A percentile compares a stretch with the other conserved stretches of the same genome.
Conservation (phyloP, 1,284 basidiomycete species). For the Irpex lacteus region DNA sequence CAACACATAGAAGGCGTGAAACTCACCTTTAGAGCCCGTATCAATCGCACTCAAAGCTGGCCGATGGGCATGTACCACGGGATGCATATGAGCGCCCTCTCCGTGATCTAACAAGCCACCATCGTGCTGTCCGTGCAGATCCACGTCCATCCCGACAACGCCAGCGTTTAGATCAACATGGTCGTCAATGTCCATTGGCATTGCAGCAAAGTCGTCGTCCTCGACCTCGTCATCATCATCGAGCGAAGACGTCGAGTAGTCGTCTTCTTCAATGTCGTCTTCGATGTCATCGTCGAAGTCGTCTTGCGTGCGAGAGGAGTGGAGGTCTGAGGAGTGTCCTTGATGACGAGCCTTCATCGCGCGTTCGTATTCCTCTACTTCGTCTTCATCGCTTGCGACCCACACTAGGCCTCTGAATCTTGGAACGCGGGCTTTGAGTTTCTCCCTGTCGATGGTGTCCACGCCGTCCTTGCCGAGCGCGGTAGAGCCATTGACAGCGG, state of each 20-base stretch:
- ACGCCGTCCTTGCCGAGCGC: background rate
- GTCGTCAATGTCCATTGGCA: constrained; percentile 28
- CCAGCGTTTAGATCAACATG: constrained; percentile 23
- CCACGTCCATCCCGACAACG: constrained; percentile 18
- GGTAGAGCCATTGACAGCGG: constrained; percentile 7
- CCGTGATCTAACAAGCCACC: constrained; percentile 11
- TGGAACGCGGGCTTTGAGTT: constrained; percentile 24
- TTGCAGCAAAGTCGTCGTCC: constrained; percentile 28
- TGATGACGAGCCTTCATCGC: constrained; percentile 9
- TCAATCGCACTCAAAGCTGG: constrained; percentile 14
- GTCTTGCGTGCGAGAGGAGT: constrained; percentile 13
- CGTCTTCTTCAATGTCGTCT: constrained; percentile 36
- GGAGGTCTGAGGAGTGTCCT: too few species aligned
- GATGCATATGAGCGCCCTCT: constrained; percentile 47
- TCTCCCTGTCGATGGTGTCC: background rate
- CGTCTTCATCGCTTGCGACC: constrained; percentile 70
- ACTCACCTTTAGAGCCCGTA: constrained; percentile 5
- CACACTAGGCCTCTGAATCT: constrained; percentile 66
- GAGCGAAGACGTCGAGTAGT: constrained; percentile 27
- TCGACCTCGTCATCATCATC: constrained; percentile 27
- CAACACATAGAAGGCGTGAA: background rate
- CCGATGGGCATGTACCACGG: constrained; percentile 30
- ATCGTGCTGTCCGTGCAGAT: constrained; percentile 7
- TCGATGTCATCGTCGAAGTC: constrained; percentile 27
- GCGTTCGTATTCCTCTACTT: constrained; percentile 21